A percentile compares a stretch with the other conserved stretches of the same genome.
Evolutionary conservation across 1,139 yeast species (phyloP).

Genomic region (Meyerozyma smithsonii): DNA sequence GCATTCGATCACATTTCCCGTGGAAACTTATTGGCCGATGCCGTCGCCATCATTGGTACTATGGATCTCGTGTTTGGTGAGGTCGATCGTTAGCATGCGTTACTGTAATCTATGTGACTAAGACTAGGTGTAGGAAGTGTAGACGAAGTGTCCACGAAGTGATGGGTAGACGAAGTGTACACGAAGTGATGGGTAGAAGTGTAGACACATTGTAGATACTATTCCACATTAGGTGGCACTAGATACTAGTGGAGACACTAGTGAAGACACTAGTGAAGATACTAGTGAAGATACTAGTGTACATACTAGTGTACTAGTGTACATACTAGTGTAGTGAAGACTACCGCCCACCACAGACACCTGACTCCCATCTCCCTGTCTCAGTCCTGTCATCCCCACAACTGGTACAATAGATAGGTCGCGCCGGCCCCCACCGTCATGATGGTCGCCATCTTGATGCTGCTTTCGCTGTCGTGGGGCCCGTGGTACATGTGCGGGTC

Average conservation of each 20-base stretch:
- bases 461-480: constrained; percentile 17
- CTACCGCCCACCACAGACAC: no score
- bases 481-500: constrained; percentile 33
- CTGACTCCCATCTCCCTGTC: no score
- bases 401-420: constrained; percentile 8
- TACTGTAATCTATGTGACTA: background rate
- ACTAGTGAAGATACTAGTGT: no score
- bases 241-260: no score
- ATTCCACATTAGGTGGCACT: background rate
- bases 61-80: constrained; percentile 95
- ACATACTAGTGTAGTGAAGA: no score
- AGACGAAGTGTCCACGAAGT: no score
- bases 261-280: no score
- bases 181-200: no score
- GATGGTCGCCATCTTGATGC: background rate
- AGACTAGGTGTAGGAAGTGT: no score
- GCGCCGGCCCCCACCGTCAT: constrained; percentile 10
- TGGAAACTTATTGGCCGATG: constrained; percentile 87
- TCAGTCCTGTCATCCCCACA: constrained; percentile 1
- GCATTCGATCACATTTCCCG: constrained; percentile 84
- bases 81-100: constrained; percentile 65
- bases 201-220: background rate
- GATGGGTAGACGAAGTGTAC: no score
- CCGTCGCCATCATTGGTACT: constrained; percentile 91
- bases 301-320: no score